phyloP scores from a whole-genome alignment of 805 yeast species.

The Ogataea dorogensis region DNA sequence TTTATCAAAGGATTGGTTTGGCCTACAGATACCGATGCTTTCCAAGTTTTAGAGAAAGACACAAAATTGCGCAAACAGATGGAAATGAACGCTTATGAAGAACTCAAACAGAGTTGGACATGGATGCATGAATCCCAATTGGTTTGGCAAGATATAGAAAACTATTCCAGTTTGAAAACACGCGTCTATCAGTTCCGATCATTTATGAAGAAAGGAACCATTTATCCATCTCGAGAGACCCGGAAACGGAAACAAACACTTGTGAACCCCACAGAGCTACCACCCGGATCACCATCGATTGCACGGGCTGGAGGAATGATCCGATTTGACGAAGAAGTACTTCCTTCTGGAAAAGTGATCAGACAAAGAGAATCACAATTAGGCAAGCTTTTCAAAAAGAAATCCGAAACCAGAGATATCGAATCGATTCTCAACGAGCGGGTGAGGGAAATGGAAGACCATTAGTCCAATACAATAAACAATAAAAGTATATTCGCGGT shows the following conservation, averaged over 20 bases:
- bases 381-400: constrained; percentile 36
- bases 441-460: constrained; percentile 31
- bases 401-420: constrained; percentile 52
- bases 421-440: constrained; percentile 42
- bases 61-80: constrained; percentile 61
- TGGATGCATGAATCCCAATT: constrained; percentile 43
- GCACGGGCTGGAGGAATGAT: constrained; percentile 35
- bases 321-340: constrained; percentile 50
- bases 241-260: constrained; percentile 51
- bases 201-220: constrained; percentile 36
- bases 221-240: constrained; percentile 33
- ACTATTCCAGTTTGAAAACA: constrained; percentile 18
- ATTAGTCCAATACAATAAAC: constrained; percentile 4
- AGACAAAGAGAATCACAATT: constrained; percentile 35
- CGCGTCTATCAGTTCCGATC: constrained; percentile 28
- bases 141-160: constrained; percentile 26
- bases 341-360: constrained; percentile 74
- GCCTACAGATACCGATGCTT: constrained; percentile 77
- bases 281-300: constrained; percentile 45
- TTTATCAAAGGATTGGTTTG: constrained; percentile 51
- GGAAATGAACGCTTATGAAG: constrained; percentile 70
- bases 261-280: constrained; percentile 45
- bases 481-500: constrained; percentile 9
- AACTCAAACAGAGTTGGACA: constrained; percentile 77
- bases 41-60: constrained; percentile 74